A percentile compares a stretch with the other conserved stretches of the same genome.
These are phyloP conservation scores for Sicyos baderoa DNA, from an alignment of 306 rosid species.

Conservation along the genomic window DNA sequence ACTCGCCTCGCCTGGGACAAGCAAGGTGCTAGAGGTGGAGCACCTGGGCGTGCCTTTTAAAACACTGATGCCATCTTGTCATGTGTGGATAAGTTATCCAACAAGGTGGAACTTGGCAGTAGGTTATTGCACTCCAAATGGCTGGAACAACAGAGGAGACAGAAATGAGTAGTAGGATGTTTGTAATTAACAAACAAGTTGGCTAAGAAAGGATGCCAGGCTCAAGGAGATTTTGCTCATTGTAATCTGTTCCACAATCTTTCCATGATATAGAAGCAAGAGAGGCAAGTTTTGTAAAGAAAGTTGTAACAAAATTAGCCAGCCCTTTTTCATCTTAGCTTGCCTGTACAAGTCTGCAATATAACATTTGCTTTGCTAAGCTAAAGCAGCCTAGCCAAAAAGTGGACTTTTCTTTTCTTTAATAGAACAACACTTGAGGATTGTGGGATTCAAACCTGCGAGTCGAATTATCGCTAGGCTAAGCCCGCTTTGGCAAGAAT, in stretches of 20 bases:
- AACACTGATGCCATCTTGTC: no score
- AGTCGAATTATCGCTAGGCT: no score
- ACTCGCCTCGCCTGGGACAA: no score
- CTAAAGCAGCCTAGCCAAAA: background rate
- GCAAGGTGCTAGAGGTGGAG: no score
- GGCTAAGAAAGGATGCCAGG: background rate
- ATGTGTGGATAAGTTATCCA: background rate
- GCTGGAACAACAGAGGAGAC: background rate
- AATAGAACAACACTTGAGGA: no score
- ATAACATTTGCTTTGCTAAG: background rate
- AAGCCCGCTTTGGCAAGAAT: no score
- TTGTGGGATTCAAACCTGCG: no score
- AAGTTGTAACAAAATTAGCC: background rate
- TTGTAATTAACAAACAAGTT: background rate
- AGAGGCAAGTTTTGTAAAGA: background rate
- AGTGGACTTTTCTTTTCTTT: background rate
- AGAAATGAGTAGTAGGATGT: background rate
- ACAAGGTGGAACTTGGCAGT: background rate
- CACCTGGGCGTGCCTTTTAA: no score
- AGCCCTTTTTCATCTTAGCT: no score
- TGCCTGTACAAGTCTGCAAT: background rate
- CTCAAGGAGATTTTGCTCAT: background rate
- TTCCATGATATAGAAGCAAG: background rate
- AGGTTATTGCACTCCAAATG: slow-evolving; percentile 2
- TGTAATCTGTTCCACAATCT: background rate